Base-by-base conservation (phyloP, 1,284 basidiomycete genomes). In the Ceraceosorus guamensis region DNA sequence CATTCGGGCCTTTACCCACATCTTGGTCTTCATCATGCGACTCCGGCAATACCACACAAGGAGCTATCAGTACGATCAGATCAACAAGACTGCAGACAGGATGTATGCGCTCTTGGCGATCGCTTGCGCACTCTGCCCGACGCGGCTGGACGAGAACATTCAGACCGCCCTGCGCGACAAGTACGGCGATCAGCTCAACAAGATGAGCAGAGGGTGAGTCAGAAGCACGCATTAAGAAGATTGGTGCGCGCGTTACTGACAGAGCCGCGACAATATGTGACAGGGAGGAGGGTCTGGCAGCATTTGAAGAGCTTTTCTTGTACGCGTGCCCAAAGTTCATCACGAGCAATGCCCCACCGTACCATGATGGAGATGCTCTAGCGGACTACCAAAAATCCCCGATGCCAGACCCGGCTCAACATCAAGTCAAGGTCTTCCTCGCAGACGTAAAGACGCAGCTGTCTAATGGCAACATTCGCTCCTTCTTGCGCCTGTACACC, bases 301-400 rank as follows among this genome's bases (percentile, higher is more conserved):
- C 88, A 0, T 96, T 90, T 77, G 88, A 93, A 77, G 93, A 98
- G 77, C 85, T 97, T 53, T 98, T 91, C 83, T 79, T 89, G 32
- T 89, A 89, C 64, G 89, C 92, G 11, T 93, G 89, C 77, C 93
- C 93, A 11, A 95, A 96, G 78, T 97, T 96, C 80, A 92, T 98
- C 78, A 85, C 85, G 7, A 89, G 89, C 62, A 93, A 91, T 77
- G 63, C 73, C 1, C 86, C 92, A 3, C 91, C 91, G 0, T 97
- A 95, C 79, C 88, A 95, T 55, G 88, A 93, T 73, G 77, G 83
- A 1, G 80, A 82, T 24, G 81, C 85, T 0, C 82, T 95, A 46
- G 79, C 82, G 18, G 71, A 77, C 1, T 82, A 82, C 77, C 77
- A 82, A 49, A 77, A 80, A 51, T 57, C 62, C 41, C 45, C 81